Base-by-base conservation (phyloP, 2,329 filamentous ascomycete species). In the Exophiala sp. region DNA sequence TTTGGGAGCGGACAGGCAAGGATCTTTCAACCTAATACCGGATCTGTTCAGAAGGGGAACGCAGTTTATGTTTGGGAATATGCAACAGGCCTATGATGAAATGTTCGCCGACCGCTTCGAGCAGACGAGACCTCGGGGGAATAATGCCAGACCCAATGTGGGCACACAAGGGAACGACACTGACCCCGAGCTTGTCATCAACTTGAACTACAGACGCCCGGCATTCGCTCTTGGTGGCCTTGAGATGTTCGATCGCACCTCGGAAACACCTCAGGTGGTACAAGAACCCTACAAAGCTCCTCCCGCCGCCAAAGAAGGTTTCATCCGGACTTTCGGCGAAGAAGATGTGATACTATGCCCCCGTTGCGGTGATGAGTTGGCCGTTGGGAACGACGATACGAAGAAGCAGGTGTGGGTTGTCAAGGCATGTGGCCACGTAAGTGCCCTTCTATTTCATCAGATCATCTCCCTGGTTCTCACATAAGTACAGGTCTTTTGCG, bases 391-490 rank as follows among this genome's bases (percentile, higher is more conserved):
- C 0, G 64, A 78, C 50, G 76, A 78, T 24, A 68, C 75, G 33
- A 91, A 95, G 71, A 85, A 89, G 66, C 88, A 96, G 65, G 92
- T 97, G 58, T 97, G 91, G 91, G 87, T 94, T 1, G 79, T 94
- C 34, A 96, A 91, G 71, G 80, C 80, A 47, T 99, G 94, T 69
- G 94, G 94, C 60, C 94, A 99, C 74, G 94, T 97, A 80, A 70
- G 82, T 77, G 40, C 38, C 35, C 21, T 5, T 29, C 50, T 32
- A 36, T 40, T 12, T 36, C 54, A 62, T 33, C 63, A 36, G 21
- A 9, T 14, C n/a, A 3, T 40, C 29, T 55, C 47, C 14, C 32
- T 38, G 6, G 14, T 43, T 29, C 45, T 60, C 35, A 55, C 52
- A 12, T 9, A n/a, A 35, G 5, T 55, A 21, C 42, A 78, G 75